Conservation (phyloP, 1,284 basidiomycete genomes). For the Polyporus tsugae region DNA sequence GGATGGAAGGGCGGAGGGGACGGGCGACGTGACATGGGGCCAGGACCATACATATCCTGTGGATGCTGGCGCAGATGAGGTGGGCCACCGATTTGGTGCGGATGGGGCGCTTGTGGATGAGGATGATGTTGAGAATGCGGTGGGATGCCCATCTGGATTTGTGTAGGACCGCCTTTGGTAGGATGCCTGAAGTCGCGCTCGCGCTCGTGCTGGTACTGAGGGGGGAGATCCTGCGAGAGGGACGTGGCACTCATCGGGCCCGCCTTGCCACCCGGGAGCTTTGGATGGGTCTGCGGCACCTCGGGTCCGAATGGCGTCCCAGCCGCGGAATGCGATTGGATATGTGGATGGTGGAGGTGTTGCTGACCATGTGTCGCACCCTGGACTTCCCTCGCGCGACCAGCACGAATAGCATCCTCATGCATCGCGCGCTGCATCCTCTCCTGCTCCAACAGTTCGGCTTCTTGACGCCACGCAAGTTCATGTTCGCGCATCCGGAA, state of each 20-base stretch:
- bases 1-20: slow-evolving; percentile 29
- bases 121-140: slow-evolving; percentile 28
- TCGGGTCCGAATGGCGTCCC: slow-evolving; percentile 19
- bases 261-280: slow-evolving; percentile 23
- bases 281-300: slow-evolving; percentile 11
- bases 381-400: slow-evolving; percentile 25
- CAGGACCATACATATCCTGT: slow-evolving; percentile 22
- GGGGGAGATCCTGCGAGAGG: slow-evolving; percentile 27
- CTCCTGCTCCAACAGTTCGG: slow-evolving; percentile 30
- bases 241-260: slow-evolving; percentile 16
- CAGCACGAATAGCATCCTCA: slow-evolving; percentile 30
- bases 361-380: slow-evolving; percentile 22
- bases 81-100: slow-evolving; percentile 32
- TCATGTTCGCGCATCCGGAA: slow-evolving; percentile 26
- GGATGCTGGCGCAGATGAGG: slow-evolving; percentile 36
- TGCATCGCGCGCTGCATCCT: slow-evolving; percentile 26
- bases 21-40: slow-evolving; percentile 26
- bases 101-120: slow-evolving; percentile 27
- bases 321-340: slow-evolving; percentile 19
- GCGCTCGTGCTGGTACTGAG: slow-evolving; percentile 27
- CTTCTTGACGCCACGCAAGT: slow-evolving; percentile 31
- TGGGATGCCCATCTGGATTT: slow-evolving; percentile 21
- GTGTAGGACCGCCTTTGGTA: slow-evolving; percentile 25
- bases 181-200: slow-evolving; percentile 32
- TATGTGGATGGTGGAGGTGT: slow-evolving; percentile 31